Conservation (phyloP, 1,139 yeast genomes). For the Suhomyces bribrorum region DNA sequence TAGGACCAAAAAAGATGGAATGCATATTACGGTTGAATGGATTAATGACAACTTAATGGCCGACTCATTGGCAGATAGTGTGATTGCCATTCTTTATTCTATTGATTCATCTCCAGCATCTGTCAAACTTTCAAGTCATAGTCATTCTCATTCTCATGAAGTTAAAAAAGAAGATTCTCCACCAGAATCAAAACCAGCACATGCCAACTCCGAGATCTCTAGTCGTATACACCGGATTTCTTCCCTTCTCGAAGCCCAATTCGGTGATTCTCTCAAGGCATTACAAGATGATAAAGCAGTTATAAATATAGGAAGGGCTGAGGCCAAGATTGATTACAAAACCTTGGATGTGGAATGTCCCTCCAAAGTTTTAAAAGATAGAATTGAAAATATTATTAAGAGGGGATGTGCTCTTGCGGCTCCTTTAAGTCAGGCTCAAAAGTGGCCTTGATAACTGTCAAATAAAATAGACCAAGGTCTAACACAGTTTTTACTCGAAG, state of each 20-base stretch:
- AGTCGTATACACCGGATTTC: conserved; percentile 65
- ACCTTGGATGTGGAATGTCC: conserved; percentile 72
- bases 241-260: conserved; percentile 74
- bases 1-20: conserved; percentile 32
- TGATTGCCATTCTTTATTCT: conserved; percentile 83
- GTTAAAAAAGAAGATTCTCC: conserved; percentile 16
- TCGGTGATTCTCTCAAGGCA: conserved; percentile 69
- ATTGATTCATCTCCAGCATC: conserved; percentile 96
- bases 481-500: too few relatives aligned
- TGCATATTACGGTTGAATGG: conserved; percentile 78
- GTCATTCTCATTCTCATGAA: conserved; percentile 23
- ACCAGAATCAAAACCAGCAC: conserved; percentile 25
- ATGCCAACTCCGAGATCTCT: conserved; percentile 39
- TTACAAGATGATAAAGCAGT: conserved; percentile 49
- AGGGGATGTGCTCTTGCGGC: conserved; percentile 82
- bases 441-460: conserved; percentile 11
- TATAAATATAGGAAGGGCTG: conserved; percentile 68
- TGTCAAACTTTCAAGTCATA: conserved; percentile 77
- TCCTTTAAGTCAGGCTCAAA: conserved; percentile 54
- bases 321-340: conserved; percentile 67
- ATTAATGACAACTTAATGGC: conserved; percentile 78
- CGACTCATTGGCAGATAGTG: conserved; percentile 93
- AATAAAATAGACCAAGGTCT: too few relatives aligned
- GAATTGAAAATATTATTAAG: conserved; percentile 77
- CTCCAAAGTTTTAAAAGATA: conserved; percentile 73